phyloP scores from a whole-genome alignment of 768 basidiomycete genomes.

The Cytidiella melzeri region DNA sequence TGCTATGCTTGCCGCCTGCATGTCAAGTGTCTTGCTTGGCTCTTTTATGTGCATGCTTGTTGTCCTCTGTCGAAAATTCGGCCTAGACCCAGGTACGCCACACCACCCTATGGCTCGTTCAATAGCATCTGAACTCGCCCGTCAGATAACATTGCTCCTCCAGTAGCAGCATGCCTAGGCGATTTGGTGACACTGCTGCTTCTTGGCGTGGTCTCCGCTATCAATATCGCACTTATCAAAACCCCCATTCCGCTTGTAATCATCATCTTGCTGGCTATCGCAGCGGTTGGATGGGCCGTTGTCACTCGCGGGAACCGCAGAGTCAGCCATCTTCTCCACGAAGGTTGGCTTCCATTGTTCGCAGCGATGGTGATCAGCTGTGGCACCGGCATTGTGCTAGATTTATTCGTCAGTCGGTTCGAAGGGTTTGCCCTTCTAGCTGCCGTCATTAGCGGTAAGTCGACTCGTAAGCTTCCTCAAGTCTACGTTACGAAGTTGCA shows the following conservation, averaged over 20 bases:
- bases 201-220: slow-evolving; percentile 64
- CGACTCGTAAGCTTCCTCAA: background rate
- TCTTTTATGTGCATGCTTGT: slow-evolving; percentile 90
- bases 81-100: slow-evolving; percentile 74
- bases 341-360: slow-evolving; percentile 89
- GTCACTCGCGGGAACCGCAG: slow-evolving; percentile 60
- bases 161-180: slow-evolving; percentile 87
- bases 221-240: slow-evolving; percentile 61
- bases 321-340: slow-evolving; percentile 64
- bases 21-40: slow-evolving; percentile 75
- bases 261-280: slow-evolving; percentile 42
- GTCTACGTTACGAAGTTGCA: background rate
- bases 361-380: slow-evolving; percentile 86
- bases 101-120: background rate
- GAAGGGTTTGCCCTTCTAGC: slow-evolving; percentile 85
- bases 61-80: slow-evolving; percentile 65
- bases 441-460: slow-evolving; percentile 78
- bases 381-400: slow-evolving; percentile 87
- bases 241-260: slow-evolving; percentile 59
- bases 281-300: slow-evolving; percentile 42
- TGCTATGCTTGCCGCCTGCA: slow-evolving; percentile 73
- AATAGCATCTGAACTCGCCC: background rate
- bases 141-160: slow-evolving; percentile 91
- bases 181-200: slow-evolving; percentile 88
- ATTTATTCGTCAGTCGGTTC: slow-evolving; percentile 81